Conservation (phyloP, 2,329 filamentous ascomycete genomes). For the Aspergillus sergii region DNA sequence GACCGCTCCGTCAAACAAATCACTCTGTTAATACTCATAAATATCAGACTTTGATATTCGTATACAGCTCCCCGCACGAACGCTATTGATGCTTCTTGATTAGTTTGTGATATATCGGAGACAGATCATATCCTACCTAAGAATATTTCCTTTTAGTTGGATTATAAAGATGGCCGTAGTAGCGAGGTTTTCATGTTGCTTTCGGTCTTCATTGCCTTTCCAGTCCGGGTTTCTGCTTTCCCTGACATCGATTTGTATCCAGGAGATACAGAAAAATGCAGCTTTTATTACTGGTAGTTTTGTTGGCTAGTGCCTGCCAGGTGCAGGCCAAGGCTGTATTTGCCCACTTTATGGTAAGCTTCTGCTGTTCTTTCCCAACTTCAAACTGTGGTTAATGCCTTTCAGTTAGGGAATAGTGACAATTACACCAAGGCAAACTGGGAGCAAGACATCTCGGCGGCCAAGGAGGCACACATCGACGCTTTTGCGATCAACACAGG, state of each 20-base stretch:
- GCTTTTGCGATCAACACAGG: conserved; percentile 47
- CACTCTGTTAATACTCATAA: not conserved
- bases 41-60: not conserved
- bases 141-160: not conserved
- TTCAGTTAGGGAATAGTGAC: conserved; percentile 29
- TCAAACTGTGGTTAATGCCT: not conserved
- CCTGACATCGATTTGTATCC: not conserved
- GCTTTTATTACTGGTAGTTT: conserved; percentile 2
- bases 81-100: not conserved
- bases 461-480: conserved; percentile 42
- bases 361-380: not conserved
- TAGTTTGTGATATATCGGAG: not conserved
- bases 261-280: conserved; percentile 1
- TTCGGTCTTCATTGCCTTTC: not conserved
- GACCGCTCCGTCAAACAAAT: not conserved
- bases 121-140: conserved; percentile 2
- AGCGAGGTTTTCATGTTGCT: not conserved
- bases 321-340: conserved; percentile 30
- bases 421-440: conserved; percentile 31
- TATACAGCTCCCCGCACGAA: not conserved
- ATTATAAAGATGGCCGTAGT: not conserved
- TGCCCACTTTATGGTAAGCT: conserved; percentile 37
- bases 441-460: conserved; percentile 37
- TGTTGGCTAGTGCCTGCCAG: conserved; percentile 10
- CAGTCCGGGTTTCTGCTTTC: not conserved